Conservation (phyloP, 805 yeast genomes). For the Lachancea waltii region DNA sequence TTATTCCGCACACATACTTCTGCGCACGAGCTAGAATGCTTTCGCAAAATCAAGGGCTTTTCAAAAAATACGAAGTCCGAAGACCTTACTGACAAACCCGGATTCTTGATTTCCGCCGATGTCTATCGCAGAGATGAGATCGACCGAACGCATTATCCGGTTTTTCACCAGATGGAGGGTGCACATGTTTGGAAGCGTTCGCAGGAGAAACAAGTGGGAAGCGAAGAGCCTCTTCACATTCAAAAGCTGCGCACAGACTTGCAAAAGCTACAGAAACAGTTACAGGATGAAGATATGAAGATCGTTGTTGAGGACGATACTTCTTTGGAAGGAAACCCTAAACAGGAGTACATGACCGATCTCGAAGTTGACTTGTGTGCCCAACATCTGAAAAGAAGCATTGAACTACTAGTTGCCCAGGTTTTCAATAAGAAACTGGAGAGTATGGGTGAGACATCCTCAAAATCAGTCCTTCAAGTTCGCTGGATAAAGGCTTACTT, state of each 20-base stretch:
- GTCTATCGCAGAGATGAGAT: slow-evolving; percentile 94
- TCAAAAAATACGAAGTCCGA: background rate
- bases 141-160: slow-evolving; percentile 94
- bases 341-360: slow-evolving; percentile 68
- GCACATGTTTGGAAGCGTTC: slow-evolving; percentile 74
- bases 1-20: slow-evolving; percentile 91
- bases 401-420: slow-evolving; percentile 75
- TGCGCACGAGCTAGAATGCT: slow-evolving; percentile 87
- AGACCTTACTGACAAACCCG: slow-evolving; percentile 41
- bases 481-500: slow-evolving; percentile 94
- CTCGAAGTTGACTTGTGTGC: slow-evolving; percentile 64
- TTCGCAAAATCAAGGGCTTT: slow-evolving; percentile 9
- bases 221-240: slow-evolving; percentile 28
- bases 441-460: slow-evolving; percentile 44
- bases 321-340: slow-evolving; percentile 61
- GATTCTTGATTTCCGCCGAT: slow-evolving; percentile 90
- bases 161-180: slow-evolving; percentile 97
- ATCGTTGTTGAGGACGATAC: slow-evolving; percentile 73
- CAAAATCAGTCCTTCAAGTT: slow-evolving; percentile 45
- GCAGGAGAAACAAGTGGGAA: slow-evolving; percentile 19
- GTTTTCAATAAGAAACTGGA: slow-evolving; percentile 50
- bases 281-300: slow-evolving; percentile 33
- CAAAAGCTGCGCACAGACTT: slow-evolving; percentile 52
- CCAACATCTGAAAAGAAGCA: slow-evolving; percentile 74
- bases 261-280: slow-evolving; percentile 48